Evolutionary conservation across 768 basidiomycete genomes (phyloP).

Genomic region (Russula sp.): DNA sequence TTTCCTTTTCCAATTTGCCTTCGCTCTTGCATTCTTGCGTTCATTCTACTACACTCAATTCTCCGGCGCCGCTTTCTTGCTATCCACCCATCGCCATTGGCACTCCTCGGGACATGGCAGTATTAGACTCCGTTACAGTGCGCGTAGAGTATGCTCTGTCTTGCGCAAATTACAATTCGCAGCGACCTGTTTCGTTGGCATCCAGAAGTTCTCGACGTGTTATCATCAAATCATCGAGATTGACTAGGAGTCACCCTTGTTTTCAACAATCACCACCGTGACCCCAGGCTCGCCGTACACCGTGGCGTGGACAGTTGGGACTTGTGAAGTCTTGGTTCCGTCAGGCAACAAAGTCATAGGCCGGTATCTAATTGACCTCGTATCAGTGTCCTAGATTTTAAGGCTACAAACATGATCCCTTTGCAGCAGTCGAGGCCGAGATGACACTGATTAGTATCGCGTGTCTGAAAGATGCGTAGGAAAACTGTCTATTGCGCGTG

Average conservation of each 20-base stretch:
- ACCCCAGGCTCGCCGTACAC: conserved; percentile 11
- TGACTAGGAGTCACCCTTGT: conserved; percentile 46
- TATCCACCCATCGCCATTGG: no score
- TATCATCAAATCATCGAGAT: conserved; percentile 51
- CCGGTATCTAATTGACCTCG: conserved; percentile 40
- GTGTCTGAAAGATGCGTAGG: no score
- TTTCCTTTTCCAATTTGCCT: no score
- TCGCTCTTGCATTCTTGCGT: no score
- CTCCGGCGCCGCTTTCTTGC: no score
- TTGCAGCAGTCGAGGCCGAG: conserved; percentile 37
- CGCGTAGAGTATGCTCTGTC: neutral
- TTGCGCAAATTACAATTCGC: conserved; percentile 45
- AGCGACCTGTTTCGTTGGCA: conserved; percentile 48
- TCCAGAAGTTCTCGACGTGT: conserved; percentile 41
- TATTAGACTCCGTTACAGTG: neutral
- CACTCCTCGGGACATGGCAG: no score
- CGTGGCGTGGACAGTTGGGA: conserved; percentile 19
- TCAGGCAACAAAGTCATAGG: conserved; percentile 38
- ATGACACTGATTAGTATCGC: no score
- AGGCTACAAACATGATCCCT: conserved; percentile 34
- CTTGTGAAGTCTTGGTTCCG: conserved; percentile 32
- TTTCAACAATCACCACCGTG: conserved; percentile 42
- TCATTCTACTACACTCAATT: no score
- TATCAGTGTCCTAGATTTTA: conserved; percentile 39
- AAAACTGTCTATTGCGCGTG: conserved; percentile 35